Evolutionary conservation across 179 eudicot species (phyloP).

Genomic region (Gypsophila paniculata): DNA sequence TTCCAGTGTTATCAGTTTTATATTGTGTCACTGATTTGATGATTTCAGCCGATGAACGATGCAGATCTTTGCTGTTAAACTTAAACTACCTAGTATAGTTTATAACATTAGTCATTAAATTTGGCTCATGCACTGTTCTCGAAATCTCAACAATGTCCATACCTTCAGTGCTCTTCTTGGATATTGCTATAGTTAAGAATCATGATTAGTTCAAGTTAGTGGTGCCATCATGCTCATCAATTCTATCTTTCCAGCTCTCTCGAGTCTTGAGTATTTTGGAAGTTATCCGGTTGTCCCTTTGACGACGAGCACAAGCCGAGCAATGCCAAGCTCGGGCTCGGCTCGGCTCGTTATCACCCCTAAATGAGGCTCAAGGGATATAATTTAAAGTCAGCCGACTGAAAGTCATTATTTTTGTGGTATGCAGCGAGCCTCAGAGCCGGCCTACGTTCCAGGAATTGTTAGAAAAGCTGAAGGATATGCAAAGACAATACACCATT

Average conservation of each 20-base stretch:
- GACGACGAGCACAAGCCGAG: too few species aligned
- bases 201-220: neutral
- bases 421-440: conserved; percentile 59
- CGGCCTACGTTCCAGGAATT: conserved; percentile 86
- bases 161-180: neutral
- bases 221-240: neutral
- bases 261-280: too few species aligned
- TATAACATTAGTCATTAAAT: neutral
- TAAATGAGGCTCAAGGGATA: neutral
- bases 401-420: conserved; percentile 3
- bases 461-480: conserved; percentile 72
- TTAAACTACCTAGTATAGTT: neutral
- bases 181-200: neutral
- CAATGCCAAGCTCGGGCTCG: too few species aligned
- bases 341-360: too few species aligned
- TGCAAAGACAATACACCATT: conserved; percentile 55
- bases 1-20: neutral
- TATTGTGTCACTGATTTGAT: conserved; percentile 1
- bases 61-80: neutral
- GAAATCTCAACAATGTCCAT: neutral
- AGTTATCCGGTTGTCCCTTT: too few species aligned
- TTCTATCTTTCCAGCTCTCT: neutral
- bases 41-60: neutral
- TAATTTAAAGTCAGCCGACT: neutral
- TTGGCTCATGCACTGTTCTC: neutral